Base-by-base conservation (phyloP, 2,329 filamentous ascomycete species). In the Alternaria atra region DNA sequence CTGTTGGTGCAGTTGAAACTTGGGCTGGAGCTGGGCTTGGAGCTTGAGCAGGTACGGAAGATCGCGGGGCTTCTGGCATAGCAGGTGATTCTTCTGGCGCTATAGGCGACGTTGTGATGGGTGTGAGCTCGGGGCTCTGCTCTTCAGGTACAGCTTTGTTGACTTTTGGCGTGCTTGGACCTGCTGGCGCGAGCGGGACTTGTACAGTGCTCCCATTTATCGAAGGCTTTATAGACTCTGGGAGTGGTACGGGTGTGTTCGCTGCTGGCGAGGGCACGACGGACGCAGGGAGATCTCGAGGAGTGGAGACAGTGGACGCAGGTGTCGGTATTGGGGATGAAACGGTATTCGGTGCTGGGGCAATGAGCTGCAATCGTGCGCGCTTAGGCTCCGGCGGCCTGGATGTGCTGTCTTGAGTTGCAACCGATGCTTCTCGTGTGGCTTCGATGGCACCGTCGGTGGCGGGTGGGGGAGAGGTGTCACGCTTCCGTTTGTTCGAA, bases 401-500 rank as follows among this genome's bases (percentile, higher is more conserved):
- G 6, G 67, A 55, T 8, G 60, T 55, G 17, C 72, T 73, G 27
- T 78, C 76, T 43, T 71, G 67, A 1, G 72, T 72, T 39, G 66
- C 70, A 35, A 67, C 48, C 2, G 74, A 77, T 5, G 61, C 52
- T 34, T 73, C 74, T 54, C 68, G 61, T 15, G 65, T 69, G 9
- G 50, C 47, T 15, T 64, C 63, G 10, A 50, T 42, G 5, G 66
- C 55, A 15, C 54, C 63, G 3, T 74, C 67, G 2, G 61, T 58
- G 2, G 65, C 35, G 17, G 59, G 58, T n/a, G 75, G 72, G 2
- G 79, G 79, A 20, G 79, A 79, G 30, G 82, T 77, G 50, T 88
- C 86, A 40, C 84, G 79, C 70, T 88, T 89, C 52, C 87, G 82
- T 75, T 89, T 89, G 66, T 77, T 82, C 9, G 72, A 63, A 2